phyloP scores from a whole-genome alignment of 805 yeast genomes.

The Zygoascus ofunaensis region DNA sequence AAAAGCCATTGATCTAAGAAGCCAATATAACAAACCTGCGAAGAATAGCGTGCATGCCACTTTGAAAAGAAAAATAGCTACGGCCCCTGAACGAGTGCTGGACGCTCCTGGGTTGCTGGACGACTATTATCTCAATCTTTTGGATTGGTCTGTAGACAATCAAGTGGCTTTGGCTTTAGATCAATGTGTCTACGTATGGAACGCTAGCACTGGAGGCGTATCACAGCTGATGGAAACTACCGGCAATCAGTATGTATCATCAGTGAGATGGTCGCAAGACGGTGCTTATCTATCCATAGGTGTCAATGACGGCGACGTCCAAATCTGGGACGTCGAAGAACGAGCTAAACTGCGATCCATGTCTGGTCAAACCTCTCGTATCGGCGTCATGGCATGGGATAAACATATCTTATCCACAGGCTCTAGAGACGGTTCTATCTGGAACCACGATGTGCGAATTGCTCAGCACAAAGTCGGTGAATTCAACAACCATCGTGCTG shows the following conservation, averaged over 20 bases:
- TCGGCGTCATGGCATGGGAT: constrained; percentile 80
- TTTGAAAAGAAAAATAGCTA: constrained; percentile 53
- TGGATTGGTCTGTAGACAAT: constrained; percentile 82
- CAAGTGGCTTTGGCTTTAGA: constrained; percentile 83
- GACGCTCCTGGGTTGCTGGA: constrained; percentile 95
- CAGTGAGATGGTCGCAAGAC: constrained; percentile 86
- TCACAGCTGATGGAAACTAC: constrained; percentile 48
- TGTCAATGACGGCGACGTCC: constrained; percentile 70
- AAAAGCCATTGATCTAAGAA: constrained; percentile 28
- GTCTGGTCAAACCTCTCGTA: constrained; percentile 63
- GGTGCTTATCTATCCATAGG: constrained; percentile 82
- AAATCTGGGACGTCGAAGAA: constrained; percentile 88
- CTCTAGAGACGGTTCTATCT: constrained; percentile 71
- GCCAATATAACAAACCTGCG: constrained; percentile 29
- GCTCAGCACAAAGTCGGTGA: constrained; percentile 62
- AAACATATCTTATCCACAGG: constrained; percentile 79
- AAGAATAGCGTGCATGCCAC: constrained; percentile 26
- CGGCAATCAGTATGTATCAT: constrained; percentile 44
- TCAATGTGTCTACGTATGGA: constrained; percentile 81
- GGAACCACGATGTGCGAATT: constrained; percentile 82
- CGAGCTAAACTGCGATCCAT: constrained; percentile 68
- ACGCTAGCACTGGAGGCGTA: constrained; percentile 75
- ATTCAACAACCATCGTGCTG: constrained; percentile 66
- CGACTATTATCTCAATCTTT: constrained; percentile 79
- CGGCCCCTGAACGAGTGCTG: constrained; percentile 83